Evolutionary conservation across 1,139 yeast species (phyloP).

Genomic region (Protomyces lactucae-debilis): DNA sequence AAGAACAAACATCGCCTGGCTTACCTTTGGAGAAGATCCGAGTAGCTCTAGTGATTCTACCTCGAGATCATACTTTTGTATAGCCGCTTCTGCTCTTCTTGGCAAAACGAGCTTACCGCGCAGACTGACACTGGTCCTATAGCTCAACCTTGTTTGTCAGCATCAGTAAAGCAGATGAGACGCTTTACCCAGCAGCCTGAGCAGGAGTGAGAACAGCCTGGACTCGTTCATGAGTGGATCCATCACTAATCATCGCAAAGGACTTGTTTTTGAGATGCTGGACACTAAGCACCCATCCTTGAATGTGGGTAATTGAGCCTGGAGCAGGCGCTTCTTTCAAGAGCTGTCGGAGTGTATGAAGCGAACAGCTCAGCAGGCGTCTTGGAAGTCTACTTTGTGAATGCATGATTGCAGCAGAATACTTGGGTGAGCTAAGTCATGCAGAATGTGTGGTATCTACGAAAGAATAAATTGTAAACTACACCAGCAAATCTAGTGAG

Average conservation of each 20-base stretch:
- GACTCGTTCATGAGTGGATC: slow-evolving; percentile 53
- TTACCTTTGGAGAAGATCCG: slow-evolving; percentile 42
- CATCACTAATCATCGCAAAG: slow-evolving; percentile 76
- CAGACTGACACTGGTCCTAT: slow-evolving; percentile 48
- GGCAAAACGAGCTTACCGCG: slow-evolving; percentile 42
- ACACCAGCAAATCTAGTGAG: not conserved
- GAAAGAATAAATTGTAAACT: not conserved
- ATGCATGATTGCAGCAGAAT: not conserved
- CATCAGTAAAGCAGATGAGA: slow-evolving; percentile 34
- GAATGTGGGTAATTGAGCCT: not conserved
- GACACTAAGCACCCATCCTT: slow-evolving; percentile 73
- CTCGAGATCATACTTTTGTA: slow-evolving; percentile 29
- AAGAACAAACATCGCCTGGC: not conserved
- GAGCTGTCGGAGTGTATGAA: not conserved
- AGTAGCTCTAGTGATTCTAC: slow-evolving; percentile 34
- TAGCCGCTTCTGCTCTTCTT: slow-evolving; percentile 20
- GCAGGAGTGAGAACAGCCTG: slow-evolving; percentile 51
- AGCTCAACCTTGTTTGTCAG: slow-evolving; percentile 36
- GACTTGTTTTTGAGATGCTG: slow-evolving; percentile 69
- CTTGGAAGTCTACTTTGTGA: not conserved
- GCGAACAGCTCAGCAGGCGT: not conserved
- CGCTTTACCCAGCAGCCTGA: slow-evolving; percentile 4
- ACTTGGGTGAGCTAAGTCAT: too few relatives aligned
- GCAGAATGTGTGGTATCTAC: too few relatives aligned
- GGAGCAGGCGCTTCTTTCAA: not conserved